Percentiles rank a stretch among this genome's conserved stretches.
Evolutionary conservation across 2,329 filamentous ascomycete species (phyloP).

Genomic region (Cladosporium austrohemisphaericum): DNA sequence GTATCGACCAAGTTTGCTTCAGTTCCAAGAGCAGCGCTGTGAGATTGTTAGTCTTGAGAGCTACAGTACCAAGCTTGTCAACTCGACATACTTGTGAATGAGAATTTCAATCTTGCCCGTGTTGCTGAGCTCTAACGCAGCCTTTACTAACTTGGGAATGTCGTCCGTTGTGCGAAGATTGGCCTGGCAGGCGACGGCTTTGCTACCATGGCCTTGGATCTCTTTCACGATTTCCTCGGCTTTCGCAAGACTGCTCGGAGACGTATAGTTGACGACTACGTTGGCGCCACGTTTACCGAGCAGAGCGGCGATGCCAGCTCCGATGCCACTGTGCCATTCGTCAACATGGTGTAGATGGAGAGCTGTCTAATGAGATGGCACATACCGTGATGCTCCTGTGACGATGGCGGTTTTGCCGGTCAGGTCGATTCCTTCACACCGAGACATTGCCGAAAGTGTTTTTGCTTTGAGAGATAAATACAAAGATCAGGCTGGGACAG

Average conservation of each 20-base stretch:
- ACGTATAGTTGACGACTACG: not conserved
- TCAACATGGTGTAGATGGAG: not conserved
- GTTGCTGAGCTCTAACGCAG: not conserved
- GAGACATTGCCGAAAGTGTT: no score
- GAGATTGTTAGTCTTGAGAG: no score
- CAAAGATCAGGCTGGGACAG: no score
- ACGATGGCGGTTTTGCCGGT: not conserved
- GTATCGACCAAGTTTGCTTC: not conserved
- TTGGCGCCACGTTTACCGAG: slow-evolving; percentile 18
- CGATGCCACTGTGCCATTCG: not conserved
- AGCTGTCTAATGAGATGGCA: not conserved
- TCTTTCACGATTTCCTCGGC: not conserved
- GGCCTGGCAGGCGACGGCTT: not conserved
- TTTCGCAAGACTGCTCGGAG: not conserved
- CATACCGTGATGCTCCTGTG: not conserved
- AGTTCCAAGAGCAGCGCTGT: not conserved
- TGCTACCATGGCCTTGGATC: not conserved
- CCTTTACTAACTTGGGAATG: not conserved
- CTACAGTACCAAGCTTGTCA: no score
- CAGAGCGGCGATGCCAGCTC: slow-evolving; percentile 14
- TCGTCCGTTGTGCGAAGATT: not conserved
- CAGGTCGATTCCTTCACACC: no score
- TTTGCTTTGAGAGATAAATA: no score
- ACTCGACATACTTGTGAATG: not conserved
- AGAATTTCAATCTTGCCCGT: not conserved